phyloP scores from a whole-genome alignment of 2,329 filamentous ascomycete species.

The Nakataea oryzae region DNA sequence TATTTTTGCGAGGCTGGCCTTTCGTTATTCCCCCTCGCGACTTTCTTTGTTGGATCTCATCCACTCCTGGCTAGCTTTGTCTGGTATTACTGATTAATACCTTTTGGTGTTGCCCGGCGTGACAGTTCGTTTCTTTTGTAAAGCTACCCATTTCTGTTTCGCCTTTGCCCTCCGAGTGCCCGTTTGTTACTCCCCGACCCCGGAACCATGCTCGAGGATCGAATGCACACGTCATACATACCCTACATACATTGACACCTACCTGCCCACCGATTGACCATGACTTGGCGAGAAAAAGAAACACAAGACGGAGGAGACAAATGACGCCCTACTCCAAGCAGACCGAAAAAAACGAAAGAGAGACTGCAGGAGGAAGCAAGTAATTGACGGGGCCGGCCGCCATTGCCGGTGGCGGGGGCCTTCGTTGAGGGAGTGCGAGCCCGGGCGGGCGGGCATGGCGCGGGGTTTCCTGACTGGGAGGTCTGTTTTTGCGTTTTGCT shows the following conservation, averaged over 20 bases:
- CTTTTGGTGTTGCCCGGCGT: neutral
- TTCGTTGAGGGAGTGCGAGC: neutral
- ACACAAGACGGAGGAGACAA: too few relatives aligned
- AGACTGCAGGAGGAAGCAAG: neutral
- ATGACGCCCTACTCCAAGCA: neutral
- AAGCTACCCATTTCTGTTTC: neutral
- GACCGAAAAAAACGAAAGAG: neutral
- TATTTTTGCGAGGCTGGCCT: neutral
- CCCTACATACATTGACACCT: neutral
- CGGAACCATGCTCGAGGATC: neutral
- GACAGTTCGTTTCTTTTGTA: neutral
- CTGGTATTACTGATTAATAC: neutral
- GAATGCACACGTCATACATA: neutral
- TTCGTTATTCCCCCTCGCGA: neutral
- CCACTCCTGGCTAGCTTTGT: neutral
- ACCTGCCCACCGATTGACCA: neutral
- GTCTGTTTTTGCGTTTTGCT: neutral
- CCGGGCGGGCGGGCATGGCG: too few relatives aligned
- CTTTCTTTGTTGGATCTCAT: neutral
- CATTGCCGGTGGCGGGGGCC: too few relatives aligned
- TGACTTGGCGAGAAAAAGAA: neutral
- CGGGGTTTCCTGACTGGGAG: neutral
- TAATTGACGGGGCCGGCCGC: too few relatives aligned
- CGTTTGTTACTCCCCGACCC: neutral
- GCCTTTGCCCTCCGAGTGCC: too few relatives aligned